A percentile compares a stretch with the other conserved stretches of the same genome.
These are phyloP conservation scores for Ceratobasidium sp. DNA, from an alignment of 1,284 basidiomycete genomes.

Conservation along the genomic window DNA sequence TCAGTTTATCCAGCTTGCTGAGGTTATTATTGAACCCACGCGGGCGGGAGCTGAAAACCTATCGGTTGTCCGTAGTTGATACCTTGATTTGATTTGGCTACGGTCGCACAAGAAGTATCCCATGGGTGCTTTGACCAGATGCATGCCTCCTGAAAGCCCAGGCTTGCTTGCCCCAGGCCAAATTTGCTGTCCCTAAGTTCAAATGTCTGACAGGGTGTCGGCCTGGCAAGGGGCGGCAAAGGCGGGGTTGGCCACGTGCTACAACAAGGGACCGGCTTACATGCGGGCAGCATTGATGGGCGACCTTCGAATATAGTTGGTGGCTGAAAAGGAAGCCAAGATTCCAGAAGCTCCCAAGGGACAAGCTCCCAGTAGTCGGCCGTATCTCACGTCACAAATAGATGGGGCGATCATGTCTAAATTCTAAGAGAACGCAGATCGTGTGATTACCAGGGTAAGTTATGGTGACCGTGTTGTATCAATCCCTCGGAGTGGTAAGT, in stretches of 20 bases:
- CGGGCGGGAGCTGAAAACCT: not conserved
- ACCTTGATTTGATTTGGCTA: no score
- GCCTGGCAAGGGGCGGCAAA: slow-evolving; percentile 21
- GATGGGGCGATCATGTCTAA: slow-evolving; percentile 39
- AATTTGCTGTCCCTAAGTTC: slow-evolving; percentile 41
- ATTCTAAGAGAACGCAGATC: slow-evolving; percentile 38
- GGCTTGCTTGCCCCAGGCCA: slow-evolving; percentile 15
- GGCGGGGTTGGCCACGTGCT: slow-evolving; percentile 39
- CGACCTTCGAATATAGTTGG: slow-evolving; percentile 29
- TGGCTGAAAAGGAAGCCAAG: slow-evolving; percentile 33
- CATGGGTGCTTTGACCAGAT: no score
- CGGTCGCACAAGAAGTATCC: no score
- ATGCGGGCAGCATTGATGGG: slow-evolving; percentile 30
- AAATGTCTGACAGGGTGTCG: slow-evolving; percentile 20
- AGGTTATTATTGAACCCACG: slow-evolving; percentile 1
- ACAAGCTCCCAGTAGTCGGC: slow-evolving; percentile 31
- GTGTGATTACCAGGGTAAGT: slow-evolving; percentile 42
- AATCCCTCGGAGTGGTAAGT: slow-evolving; percentile 35
- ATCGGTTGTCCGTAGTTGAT: no score
- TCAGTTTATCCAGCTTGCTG: not conserved
- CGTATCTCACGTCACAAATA: slow-evolving; percentile 36
- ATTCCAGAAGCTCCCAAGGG: slow-evolving; percentile 18
- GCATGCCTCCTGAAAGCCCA: slow-evolving; percentile 11
- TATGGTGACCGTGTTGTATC: slow-evolving; percentile 36
- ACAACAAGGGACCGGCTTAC: slow-evolving; percentile 24